These are phyloP conservation scores for Huntiella abstrusa DNA, from an alignment of 2,329 filamentous ascomycete genomes.

Conservation along the genomic window DNA sequence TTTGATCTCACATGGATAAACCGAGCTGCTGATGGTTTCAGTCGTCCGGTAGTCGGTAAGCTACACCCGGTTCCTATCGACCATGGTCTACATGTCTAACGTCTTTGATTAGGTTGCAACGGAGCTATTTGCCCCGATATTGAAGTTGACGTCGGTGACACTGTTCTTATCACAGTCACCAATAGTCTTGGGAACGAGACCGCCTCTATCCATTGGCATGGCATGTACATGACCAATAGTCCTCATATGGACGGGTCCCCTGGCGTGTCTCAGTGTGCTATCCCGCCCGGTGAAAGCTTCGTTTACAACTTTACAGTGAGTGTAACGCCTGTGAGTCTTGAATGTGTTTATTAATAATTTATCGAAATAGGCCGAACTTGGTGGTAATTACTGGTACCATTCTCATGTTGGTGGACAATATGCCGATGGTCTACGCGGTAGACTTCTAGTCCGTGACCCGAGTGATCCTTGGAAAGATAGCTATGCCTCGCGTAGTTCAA, in stretches of 20 bases:
- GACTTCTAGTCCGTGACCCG: conserved; percentile 34
- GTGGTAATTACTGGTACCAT: conserved; percentile 29
- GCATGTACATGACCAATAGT: conserved; percentile 34
- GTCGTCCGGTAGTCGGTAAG: conserved; percentile 12
- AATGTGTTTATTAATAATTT: not conserved
- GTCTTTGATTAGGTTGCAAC: conserved; percentile 20
- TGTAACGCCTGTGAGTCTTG: not conserved
- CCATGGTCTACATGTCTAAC: not conserved
- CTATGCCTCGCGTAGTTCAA: too few relatives aligned
- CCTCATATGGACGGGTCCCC: conserved; percentile 39
- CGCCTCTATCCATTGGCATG: conserved; percentile 38
- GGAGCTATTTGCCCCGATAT: conserved; percentile 4
- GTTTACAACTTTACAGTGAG: conserved; percentile 32
- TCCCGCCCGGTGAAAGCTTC: conserved; percentile 32
- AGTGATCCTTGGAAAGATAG: conserved; percentile 20
- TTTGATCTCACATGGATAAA: conserved; percentile 12
- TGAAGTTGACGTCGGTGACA: conserved; percentile 19
- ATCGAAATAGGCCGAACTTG: conserved; percentile 18
- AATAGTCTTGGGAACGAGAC: conserved; percentile 35
- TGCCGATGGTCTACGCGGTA: conserved; percentile 36
- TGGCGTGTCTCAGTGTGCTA: conserved; percentile 33
- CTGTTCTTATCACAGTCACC: conserved; percentile 27
- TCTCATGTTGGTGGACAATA: conserved; percentile 26
- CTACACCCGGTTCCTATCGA: not conserved
- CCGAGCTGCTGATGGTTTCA: conserved; percentile 10